Evolutionary conservation across 2,329 filamentous ascomycete species (phyloP).

Genomic region (Aureobasidium sp.): DNA sequence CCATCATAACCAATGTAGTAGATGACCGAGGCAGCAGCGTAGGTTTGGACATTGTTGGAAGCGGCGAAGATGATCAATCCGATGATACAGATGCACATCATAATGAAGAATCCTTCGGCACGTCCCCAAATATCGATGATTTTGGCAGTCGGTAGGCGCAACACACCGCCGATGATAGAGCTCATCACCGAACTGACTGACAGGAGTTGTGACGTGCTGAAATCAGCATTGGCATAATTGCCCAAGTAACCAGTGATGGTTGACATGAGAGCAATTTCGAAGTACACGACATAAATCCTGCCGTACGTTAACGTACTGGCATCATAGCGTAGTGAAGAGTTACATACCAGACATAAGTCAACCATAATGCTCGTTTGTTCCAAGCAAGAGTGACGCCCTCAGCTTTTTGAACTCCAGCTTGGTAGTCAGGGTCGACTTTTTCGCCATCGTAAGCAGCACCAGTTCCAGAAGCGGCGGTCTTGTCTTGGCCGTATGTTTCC

Average conservation of each 20-base stretch:
- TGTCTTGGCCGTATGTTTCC: slow-evolving; percentile 25
- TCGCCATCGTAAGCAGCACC: slow-evolving; percentile 10
- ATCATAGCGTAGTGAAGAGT: too few relatives aligned
- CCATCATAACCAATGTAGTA: slow-evolving; percentile 20
- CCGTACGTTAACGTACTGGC: background rate
- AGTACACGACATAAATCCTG: slow-evolving; percentile 30
- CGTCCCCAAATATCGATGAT: slow-evolving; percentile 18
- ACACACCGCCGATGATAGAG: slow-evolving; percentile 18
- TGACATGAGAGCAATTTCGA: slow-evolving; percentile 29
- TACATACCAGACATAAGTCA: slow-evolving; percentile 21
- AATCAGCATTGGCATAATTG: slow-evolving; percentile 24
- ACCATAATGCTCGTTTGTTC: slow-evolving; percentile 21
- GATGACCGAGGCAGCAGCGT: slow-evolving; percentile 18
- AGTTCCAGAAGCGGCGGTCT: slow-evolving; percentile 17
- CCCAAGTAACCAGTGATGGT: slow-evolving; percentile 22
- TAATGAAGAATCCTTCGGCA: slow-evolving; percentile 16
- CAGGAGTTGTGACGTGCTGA: slow-evolving; percentile 21
- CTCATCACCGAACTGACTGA: slow-evolving; percentile 14
- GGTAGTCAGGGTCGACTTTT: slow-evolving; percentile 16
- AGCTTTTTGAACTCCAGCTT: slow-evolving; percentile 24
- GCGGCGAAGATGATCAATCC: slow-evolving; percentile 19
- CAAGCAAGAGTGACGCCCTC: slow-evolving; percentile 25
- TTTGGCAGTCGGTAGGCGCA: slow-evolving; percentile 17
- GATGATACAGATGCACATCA: slow-evolving; percentile 15
- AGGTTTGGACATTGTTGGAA: slow-evolving; percentile 15